Evolutionary conservation across 2,329 filamentous ascomycete species (phyloP), one percentile per base, ranked within the genome.

Genomic region (Claviceps paspali): DNA sequence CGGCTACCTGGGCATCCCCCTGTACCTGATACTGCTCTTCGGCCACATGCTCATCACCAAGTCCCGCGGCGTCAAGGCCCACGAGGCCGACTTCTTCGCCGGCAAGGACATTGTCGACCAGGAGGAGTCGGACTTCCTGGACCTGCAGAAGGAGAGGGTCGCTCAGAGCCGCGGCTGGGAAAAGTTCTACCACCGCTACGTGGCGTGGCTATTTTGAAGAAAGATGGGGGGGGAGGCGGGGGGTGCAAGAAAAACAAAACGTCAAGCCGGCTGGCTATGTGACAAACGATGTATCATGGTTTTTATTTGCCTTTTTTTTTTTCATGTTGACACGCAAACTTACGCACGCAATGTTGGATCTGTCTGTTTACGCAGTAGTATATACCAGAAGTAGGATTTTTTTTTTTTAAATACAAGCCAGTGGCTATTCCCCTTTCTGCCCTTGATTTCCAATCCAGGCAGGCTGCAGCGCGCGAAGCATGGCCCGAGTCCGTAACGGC

Each of bases 101-200:
- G 81, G 79, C 49, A 85, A 84, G 63, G 78, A 79, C 37, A 65
- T 71, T 41, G 80, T 84, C 45, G 80, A 84, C 56, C 65, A 73
- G 7, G 79, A 85, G 50, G 81, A 86, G 60, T 69, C 73, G 41
- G 75, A 73, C 43, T 85, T 79, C 58, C 48, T 82, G 38, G 76
- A 57, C 29, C 43, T 47, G 17, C 46, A 60, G 42, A 52, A 50
- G 33, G 46, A 51, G 6, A 47, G 50, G 28, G 43, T 44, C 22
- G 54, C 52, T 30, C 21, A 43, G 6, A 45, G 45, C 44, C 46
- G 43, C 11, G 52, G 52, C 9, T 44, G 46, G 42, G 33, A 36
- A 30, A 59, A 55, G 47, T 54, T 61, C 43, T 61, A 61, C 47
- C 50, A 59, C 48, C 49, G 48, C 14, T 61, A 57, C 36, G 22